phyloP scores from a whole-genome alignment of 192 early-diverging fungal species.

The Anaeromyces robustus region DNA sequence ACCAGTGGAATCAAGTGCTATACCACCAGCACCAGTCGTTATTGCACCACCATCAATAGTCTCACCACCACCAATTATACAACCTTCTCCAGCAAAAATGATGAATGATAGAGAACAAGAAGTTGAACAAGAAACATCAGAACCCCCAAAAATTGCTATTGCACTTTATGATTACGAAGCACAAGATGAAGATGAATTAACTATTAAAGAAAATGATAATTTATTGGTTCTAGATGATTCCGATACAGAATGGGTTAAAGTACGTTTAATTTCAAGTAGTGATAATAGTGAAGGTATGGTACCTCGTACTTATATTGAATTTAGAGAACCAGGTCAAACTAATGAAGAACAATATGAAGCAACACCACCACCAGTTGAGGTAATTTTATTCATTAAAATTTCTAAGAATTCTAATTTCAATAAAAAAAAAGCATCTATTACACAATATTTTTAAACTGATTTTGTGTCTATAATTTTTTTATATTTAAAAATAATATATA shows the following conservation, averaged over 20 bases:
- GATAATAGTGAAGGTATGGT: slow-evolving; percentile 56
- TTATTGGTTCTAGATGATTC: slow-evolving; percentile 71
- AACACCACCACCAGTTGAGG: not conserved
- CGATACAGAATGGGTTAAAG: slow-evolving; percentile 86
- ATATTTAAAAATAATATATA: too few species aligned
- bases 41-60: not conserved
- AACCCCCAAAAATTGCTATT: slow-evolving; percentile 22
- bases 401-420: too few species aligned
- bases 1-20: not conserved
- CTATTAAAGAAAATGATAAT: slow-evolving; percentile 71
- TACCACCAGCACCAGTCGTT: not conserved
- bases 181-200: slow-evolving; percentile 65
- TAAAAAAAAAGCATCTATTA: too few species aligned
- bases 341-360: not conserved
- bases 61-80: not conserved
- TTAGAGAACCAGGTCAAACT: slow-evolving; percentile 1
- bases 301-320: slow-evolving; percentile 78
- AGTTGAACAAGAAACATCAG: not conserved
- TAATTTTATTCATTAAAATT: too few species aligned
- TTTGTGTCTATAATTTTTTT: too few species aligned
- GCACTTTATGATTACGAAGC: slow-evolving; percentile 87
- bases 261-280: slow-evolving; percentile 43
- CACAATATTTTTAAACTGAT: too few species aligned
- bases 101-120: not conserved
- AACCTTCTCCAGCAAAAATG: not conserved